Evolutionary conservation across 257 asterid species (phyloP).

Genomic region (Przewalskia tangutica): DNA sequence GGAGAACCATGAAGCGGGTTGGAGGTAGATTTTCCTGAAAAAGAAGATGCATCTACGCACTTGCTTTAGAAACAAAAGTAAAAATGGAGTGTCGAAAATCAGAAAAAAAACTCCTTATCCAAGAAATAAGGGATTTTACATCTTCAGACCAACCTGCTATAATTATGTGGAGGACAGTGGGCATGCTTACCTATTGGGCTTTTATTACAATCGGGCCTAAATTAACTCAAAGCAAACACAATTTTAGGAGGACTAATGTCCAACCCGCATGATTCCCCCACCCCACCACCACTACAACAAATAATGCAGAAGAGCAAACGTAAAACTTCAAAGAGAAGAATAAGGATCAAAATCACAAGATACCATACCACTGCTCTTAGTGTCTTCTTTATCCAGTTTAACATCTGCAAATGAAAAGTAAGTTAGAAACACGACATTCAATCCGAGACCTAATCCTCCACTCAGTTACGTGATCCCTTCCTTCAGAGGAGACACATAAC

Average conservation of each 20-base stretch:
- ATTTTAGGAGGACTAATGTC: no score
- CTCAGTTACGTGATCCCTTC: background rate
- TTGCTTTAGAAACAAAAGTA: background rate
- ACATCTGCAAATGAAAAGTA: constrained; percentile 31
- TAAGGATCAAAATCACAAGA: constrained; percentile 1
- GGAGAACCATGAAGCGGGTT: background rate
- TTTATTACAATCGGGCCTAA: background rate
- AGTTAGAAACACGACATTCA: constrained; percentile 1
- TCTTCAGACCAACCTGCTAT: background rate
- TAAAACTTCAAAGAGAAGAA: background rate
- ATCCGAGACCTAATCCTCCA: background rate
- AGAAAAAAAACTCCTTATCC: background rate
- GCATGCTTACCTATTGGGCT: background rate
- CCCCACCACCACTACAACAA: background rate
- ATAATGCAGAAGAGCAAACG: background rate
- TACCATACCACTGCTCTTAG: constrained; percentile 38
- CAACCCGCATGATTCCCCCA: background rate
- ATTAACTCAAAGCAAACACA: background rate
- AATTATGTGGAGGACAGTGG: background rate
- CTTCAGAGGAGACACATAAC: background rate
- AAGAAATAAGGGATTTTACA: background rate
- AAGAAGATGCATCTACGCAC: background rate
- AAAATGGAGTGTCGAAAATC: background rate
- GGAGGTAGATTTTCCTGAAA: background rate
- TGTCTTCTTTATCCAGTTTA: constrained; percentile 62